Evolutionary conservation across 352 stramenopile genomes (phyloP), one percentile per base, ranked within the genome.

Genomic region (Phytophthora parvispora): DNA sequence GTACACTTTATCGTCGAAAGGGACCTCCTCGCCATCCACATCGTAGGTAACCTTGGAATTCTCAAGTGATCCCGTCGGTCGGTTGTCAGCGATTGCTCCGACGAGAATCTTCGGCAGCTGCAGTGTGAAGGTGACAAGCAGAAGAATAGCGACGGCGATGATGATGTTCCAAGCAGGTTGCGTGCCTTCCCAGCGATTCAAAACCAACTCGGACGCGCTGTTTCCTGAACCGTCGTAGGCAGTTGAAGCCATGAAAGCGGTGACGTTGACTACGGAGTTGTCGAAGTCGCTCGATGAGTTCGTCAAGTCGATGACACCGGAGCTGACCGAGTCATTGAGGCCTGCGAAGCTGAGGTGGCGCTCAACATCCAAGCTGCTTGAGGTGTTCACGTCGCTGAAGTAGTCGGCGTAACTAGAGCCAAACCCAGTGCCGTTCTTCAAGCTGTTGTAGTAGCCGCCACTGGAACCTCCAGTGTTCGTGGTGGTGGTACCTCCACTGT

Each of bases 1-100:
- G 67, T 83, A 87, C 34, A 83, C 68, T 32, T 83, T 81, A 40
- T 81, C 70, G 47, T 80, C 60, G 22, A 80, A 77, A 13, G 68
- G 57, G 3, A 81, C 69, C 12, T 64, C 38, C 50, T 81, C 74
- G 16, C 74, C 74, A 31, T 78, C 74, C 16, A 79, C n/a, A 40
- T 86, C 69, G 51, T 81, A 76, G 20, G 76, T 79, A 10, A 79
- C 50, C 12, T 68, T 49, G 9, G 76, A 55, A 28, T 84, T 77
- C 48, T 81, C 67, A 1, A 62, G 60, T 10, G 71, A 80, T 16
- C 70, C 74, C 4, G 60, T 76, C 3, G 79, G 76, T 27, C 68
- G 75, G 36, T 84, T 83, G 27, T 81, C 60, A 2, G 50, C 51
- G 15, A 87, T 76, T 1, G 64, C 56, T 20, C 52, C 38, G 22